Percentiles rank a stretch among this genome's conserved stretches.
Conservation (phyloP, 2,329 filamentous ascomycete genomes). For the Podosphaera fusca region DNA sequence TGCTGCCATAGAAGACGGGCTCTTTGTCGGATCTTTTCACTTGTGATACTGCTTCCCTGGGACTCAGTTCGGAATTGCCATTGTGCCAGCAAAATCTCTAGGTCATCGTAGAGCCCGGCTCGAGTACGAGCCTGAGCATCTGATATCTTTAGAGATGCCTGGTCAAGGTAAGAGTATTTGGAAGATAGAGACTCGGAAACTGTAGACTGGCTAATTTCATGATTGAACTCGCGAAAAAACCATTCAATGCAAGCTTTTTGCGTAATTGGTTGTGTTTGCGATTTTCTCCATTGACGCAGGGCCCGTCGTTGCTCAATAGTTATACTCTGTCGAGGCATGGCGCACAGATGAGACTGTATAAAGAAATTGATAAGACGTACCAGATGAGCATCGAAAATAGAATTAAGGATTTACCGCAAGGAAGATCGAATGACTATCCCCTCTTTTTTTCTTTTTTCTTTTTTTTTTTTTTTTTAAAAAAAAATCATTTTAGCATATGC, state of each 20-base stretch:
- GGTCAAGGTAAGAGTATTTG: neutral
- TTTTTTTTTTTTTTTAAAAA: no score
- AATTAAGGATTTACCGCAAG: no score
- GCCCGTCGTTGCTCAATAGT: neutral
- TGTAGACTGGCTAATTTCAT: neutral
- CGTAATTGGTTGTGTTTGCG: neutral
- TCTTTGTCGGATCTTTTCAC: neutral
- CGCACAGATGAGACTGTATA: neutral
- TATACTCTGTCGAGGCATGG: neutral
- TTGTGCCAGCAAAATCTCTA: neutral
- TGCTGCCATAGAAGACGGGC: neutral
- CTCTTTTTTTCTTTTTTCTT: no score
- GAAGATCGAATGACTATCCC: no score
- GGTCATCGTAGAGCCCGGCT: neutral
- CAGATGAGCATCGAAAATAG: neutral
- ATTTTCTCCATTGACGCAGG: neutral
- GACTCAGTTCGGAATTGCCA: neutral
- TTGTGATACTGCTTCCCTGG: neutral
- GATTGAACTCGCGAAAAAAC: neutral
- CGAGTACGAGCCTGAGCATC: neutral
- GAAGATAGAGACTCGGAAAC: neutral
- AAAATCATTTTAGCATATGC: no score
- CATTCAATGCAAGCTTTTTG: neutral
- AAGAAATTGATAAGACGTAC: neutral
- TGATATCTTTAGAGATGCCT: neutral